These are phyloP conservation scores for Vitis hybrid DNA, from an alignment of 177 flowering plant genomes.

Conservation along the genomic window DNA sequence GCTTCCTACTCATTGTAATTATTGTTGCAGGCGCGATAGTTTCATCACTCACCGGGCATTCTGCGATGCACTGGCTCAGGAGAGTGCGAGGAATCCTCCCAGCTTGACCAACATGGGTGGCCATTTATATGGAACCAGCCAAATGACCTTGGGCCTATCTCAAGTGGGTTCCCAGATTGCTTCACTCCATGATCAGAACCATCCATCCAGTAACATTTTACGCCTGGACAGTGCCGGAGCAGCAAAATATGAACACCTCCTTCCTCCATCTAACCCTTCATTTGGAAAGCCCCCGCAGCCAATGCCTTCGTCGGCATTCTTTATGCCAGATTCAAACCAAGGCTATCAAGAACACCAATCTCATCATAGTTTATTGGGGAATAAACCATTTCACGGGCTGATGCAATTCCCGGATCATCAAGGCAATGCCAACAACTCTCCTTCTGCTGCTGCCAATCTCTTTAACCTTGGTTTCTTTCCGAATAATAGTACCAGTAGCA, in stretches of 20 bases:
- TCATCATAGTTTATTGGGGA: slow-evolving; percentile 31
- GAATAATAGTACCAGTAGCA: slow-evolving; percentile 25
- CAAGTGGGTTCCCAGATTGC: slow-evolving; percentile 51
- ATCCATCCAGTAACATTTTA: slow-evolving; percentile 30
- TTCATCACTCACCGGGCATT: slow-evolving; percentile 93
- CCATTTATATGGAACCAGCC: slow-evolving; percentile 50
- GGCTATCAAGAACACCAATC: slow-evolving; percentile 40
- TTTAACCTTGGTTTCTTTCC: slow-evolving; percentile 64
- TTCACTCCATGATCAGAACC: slow-evolving; percentile 42
- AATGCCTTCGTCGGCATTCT: slow-evolving; percentile 29
- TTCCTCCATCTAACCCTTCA: slow-evolving; percentile 29
- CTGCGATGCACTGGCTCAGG: slow-evolving; percentile 91
- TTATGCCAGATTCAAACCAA: slow-evolving; percentile 34
- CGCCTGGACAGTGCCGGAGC: slow-evolving; percentile 42
- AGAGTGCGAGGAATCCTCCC: slow-evolving; percentile 65
- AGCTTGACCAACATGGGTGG: slow-evolving; percentile 47
- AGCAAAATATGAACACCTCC: slow-evolving; percentile 35
- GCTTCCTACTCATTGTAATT: not conserved
- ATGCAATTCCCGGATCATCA: slow-evolving; percentile 63
- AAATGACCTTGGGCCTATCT: slow-evolving; percentile 45
- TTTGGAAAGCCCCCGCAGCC: slow-evolving; percentile 28
- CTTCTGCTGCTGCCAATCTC: slow-evolving; percentile 34
- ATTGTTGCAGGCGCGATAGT: slow-evolving; percentile 56
- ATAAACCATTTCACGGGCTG: slow-evolving; percentile 53
- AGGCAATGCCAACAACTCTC: slow-evolving; percentile 25